Conservation (phyloP, 148 eudicot species). For the Arbutus unedo region DNA sequence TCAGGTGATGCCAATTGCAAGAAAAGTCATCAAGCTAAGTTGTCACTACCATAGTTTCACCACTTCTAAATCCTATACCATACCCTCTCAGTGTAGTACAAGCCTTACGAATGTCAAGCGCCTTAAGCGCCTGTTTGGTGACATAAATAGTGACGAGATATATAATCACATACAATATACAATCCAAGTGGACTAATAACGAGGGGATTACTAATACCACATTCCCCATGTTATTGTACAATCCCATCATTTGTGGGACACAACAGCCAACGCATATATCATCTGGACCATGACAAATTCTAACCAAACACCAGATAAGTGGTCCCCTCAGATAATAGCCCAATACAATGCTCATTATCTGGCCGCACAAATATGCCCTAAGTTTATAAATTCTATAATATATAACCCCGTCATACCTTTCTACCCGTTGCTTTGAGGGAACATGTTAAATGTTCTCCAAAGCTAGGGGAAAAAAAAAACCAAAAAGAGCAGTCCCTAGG, state of each 20-base stretch:
- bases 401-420: background rate
- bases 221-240: background rate
- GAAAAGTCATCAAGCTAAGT: slow-evolving; percentile 3
- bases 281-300: background rate
- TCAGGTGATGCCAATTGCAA: background rate
- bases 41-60: background rate
- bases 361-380: background rate
- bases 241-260: background rate
- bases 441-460: background rate
- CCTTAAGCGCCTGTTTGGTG: background rate
- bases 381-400: background rate
- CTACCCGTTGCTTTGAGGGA: background rate
- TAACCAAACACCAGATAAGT: background rate
- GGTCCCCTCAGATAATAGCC: background rate
- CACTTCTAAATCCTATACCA: background rate
- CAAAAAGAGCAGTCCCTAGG: background rate
- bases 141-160: background rate
- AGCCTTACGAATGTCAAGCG: background rate
- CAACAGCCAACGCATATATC: background rate
- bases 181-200: background rate
- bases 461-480: background rate
- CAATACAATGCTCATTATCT: background rate
- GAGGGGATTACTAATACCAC: background rate
- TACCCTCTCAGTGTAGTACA: background rate
- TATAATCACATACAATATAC: background rate